A percentile compares a stretch with the other conserved stretches of the same genome.
phyloP scores from a whole-genome alignment of 345 rosid genomes.

The Theobroma cacao region DNA sequence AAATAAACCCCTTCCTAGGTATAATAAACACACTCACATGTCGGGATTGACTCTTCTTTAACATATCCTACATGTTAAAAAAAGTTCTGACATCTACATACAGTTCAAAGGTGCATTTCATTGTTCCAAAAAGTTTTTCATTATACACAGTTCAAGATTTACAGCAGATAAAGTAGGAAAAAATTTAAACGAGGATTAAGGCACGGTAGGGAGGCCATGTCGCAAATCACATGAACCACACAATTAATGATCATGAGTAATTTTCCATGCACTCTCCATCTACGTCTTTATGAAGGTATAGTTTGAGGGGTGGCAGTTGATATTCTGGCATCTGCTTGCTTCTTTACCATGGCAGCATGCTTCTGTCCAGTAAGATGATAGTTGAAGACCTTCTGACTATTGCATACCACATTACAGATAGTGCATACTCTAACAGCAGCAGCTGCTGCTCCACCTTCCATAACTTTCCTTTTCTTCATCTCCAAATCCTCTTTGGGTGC shows the following conservation, averaged over 20 bases:
- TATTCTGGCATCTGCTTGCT: slow-evolving; percentile 1
- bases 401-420: slow-evolving; percentile 47
- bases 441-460: slow-evolving; percentile 40
- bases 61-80: too few species aligned
- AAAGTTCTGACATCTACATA: not conserved
- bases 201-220: not conserved
- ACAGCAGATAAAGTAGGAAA: not conserved
- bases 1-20: too few species aligned
- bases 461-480: slow-evolving; percentile 35
- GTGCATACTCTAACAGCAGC: slow-evolving; percentile 32
- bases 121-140: not conserved
- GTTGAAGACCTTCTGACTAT: slow-evolving; percentile 31
- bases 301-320: not conserved
- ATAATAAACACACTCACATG: too few species aligned
- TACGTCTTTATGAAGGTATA: not conserved
- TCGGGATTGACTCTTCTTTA: too few species aligned
- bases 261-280: not conserved
- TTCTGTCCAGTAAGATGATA: slow-evolving; percentile 50
- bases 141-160: not conserved
- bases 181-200: not conserved
- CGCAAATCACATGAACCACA: not conserved
- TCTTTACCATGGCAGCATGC: slow-evolving; percentile 49
- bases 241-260: not conserved
- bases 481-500: slow-evolving; percentile 27
- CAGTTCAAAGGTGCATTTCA: not conserved